Percentiles rank a stretch among this genome's conserved stretches.
phyloP scores from a whole-genome alignment of 164 flowering plant genomes.

The Chimonanthus praecox region DNA sequence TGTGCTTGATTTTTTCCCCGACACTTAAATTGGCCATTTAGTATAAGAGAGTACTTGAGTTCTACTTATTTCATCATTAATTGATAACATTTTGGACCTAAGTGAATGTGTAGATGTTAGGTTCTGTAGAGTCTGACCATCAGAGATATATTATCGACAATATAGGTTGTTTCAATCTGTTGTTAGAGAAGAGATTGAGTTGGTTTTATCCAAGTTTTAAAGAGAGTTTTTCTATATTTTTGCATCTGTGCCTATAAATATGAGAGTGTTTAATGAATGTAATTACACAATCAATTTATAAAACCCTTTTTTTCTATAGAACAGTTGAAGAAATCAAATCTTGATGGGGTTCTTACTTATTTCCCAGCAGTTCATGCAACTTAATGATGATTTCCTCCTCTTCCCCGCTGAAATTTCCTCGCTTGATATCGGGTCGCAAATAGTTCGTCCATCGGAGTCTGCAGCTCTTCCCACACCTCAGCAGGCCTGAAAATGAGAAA shows the following conservation, averaged over 20 bases:
- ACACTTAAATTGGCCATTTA: too few relatives aligned
- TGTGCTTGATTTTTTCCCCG: too few relatives aligned
- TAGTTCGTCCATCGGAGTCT: conserved; percentile 39
- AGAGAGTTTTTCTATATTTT: neutral
- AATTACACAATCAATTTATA: too few relatives aligned
- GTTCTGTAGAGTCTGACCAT: too few relatives aligned
- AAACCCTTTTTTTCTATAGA: neutral
- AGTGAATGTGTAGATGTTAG: too few relatives aligned
- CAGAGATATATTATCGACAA: too few relatives aligned
- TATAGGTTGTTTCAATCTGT: too few relatives aligned
- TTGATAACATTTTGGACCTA: too few relatives aligned
- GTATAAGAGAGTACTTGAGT: too few relatives aligned
- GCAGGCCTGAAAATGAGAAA: conserved; percentile 20
- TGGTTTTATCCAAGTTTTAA: neutral
- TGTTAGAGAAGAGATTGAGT: neutral
- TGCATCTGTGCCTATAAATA: neutral
- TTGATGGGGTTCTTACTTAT: conserved; percentile 16
- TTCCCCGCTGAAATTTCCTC: conserved; percentile 29
- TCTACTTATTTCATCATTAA: too few relatives aligned
- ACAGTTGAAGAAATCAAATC: neutral
- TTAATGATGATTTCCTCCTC: conserved; percentile 34
- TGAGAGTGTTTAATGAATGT: neutral
- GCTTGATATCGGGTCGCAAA: conserved; percentile 32
- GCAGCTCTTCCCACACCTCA: conserved; percentile 43
- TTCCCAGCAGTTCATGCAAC: conserved; percentile 32